phyloP scores from a whole-genome alignment of 2,329 filamentous ascomycete species.

The Aspergillus amoenus region DNA sequence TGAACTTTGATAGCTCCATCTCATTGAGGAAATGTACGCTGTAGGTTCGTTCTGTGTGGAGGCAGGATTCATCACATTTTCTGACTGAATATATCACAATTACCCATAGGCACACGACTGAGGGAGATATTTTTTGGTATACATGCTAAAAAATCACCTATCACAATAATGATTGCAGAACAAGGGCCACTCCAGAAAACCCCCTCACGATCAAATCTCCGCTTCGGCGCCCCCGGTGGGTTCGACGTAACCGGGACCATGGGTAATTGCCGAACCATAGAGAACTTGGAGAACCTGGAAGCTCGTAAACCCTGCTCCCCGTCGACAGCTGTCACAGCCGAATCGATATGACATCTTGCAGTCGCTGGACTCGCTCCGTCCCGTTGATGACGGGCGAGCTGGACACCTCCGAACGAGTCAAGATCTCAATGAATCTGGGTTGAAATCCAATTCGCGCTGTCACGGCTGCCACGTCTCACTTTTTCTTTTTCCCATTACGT shows the following conservation, averaged over 20 bases:
- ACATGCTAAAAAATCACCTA: not conserved
- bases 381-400: not conserved
- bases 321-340: not conserved
- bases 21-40: not conserved
- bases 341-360: not conserved
- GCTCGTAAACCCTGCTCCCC: not conserved
- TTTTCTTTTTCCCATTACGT: not conserved
- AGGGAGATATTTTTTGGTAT: not conserved
- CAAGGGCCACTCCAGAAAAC: not conserved
- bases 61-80: not conserved
- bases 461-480: not conserved
- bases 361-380: not conserved
- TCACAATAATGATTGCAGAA: not conserved
- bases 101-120: not conserved
- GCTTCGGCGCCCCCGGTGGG: not conserved
- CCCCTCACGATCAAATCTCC: not conserved
- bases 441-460: not conserved
- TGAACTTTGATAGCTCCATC: not conserved
- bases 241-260: not conserved
- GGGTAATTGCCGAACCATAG: not conserved
- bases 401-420: not conserved
- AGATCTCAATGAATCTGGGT: not conserved
- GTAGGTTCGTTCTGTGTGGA: not conserved
- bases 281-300: not conserved
- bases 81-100: conserved; percentile 4